Evolutionary conservation across 805 yeast species (phyloP).

Genomic region (Spathaspora girioi): DNA sequence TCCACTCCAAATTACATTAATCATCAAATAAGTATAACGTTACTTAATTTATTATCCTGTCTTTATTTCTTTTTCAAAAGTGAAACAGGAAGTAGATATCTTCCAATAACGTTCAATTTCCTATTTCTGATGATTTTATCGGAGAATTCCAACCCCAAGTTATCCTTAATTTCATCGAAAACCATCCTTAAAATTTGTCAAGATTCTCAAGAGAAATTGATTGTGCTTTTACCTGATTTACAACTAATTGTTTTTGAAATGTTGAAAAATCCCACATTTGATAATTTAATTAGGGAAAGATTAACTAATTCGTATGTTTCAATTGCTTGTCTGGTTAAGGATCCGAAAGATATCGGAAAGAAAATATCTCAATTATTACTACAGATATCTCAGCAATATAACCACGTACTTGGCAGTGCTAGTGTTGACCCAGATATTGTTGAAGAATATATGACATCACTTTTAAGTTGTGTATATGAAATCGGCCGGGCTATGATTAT

Average conservation of each 20-base stretch:
- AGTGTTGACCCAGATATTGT: constrained; percentile 11
- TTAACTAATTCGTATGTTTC: constrained; percentile 61
- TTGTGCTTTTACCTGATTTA: constrained; percentile 43
- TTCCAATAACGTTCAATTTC: constrained; percentile 53
- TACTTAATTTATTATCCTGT: constrained; percentile 48
- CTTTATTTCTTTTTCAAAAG: constrained; percentile 57
- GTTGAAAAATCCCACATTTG: constrained; percentile 37
- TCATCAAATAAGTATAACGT: constrained; percentile 8
- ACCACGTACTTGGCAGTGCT: constrained; percentile 6
- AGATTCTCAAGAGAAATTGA: constrained; percentile 43
- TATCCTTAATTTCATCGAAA: constrained; percentile 38
- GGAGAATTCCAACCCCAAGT: constrained; percentile 5
- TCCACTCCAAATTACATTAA: constrained; percentile 3
- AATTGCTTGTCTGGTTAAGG: constrained; percentile 51
- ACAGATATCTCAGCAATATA: constrained; percentile 2
- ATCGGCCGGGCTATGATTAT: constrained; percentile 66
- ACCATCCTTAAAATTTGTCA: constrained; percentile 60
- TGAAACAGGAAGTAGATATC: constrained; percentile 37
- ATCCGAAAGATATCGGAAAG: constrained; percentile 34
- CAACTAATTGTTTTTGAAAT: constrained; percentile 46
- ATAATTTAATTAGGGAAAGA: constrained; percentile 51
- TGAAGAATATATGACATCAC: constrained; percentile 50
- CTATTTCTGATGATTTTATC: constrained; percentile 41
- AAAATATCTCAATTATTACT: constrained; percentile 4
- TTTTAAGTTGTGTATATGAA: constrained; percentile 62